Evolutionary conservation across 306 rosid genomes (phyloP).

Genomic region (Rosa multiflora): DNA sequence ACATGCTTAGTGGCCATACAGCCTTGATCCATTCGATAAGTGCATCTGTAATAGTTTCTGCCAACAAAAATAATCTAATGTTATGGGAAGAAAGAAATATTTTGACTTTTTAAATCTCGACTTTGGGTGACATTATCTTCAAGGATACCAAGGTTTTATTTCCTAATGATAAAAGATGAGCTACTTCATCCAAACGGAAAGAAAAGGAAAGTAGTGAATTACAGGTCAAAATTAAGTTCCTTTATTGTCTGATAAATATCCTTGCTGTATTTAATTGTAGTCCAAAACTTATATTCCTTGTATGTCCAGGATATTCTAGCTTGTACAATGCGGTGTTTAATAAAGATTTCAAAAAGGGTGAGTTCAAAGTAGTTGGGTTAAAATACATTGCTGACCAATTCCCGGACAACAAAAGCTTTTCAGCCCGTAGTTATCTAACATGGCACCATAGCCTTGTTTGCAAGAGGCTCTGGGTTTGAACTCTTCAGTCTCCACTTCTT

Average conservation of each 20-base stretch:
- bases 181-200: neutral
- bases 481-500: neutral
- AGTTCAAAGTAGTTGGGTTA: too few relatives aligned
- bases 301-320: too few relatives aligned
- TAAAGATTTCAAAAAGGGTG: neutral
- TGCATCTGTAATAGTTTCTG: neutral
- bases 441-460: neutral
- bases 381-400: neutral
- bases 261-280: neutral
- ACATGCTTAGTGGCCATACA: neutral
- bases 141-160: neutral
- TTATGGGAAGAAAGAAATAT: neutral
- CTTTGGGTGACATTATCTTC: neutral
- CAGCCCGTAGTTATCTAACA: neutral
- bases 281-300: neutral
- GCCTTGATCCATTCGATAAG: neutral
- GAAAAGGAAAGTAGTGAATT: neutral
- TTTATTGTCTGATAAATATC: too few relatives aligned
- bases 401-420: neutral
- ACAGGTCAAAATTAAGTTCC: too few relatives aligned
- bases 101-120: neutral
- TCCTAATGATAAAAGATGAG: neutral
- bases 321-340: neutral
- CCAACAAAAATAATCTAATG: neutral
- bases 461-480: neutral